Base-by-base conservation (phyloP, 2,329 filamentous ascomycete species). In the Xylaria sp. region DNA sequence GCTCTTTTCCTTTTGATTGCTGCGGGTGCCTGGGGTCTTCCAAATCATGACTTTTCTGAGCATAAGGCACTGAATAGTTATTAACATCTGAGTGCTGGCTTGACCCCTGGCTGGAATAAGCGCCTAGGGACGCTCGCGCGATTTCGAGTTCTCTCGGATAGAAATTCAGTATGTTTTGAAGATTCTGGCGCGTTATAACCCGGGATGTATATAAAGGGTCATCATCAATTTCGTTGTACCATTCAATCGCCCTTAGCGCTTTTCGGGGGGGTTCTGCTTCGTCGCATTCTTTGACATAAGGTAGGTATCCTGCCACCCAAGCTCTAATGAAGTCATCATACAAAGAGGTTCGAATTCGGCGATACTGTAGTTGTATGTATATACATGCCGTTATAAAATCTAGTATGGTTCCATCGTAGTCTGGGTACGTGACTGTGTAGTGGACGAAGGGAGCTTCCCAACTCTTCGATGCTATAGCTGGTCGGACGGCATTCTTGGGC, bases 291-390 rank as follows among this genome's bases (percentile, higher is more conserved):
- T 55, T 65, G 15, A 79, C 72, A 34, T 81, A 80, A 7, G 74
- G 69, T 1, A 78, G 20, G 52, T 80, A 81, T 18, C 73, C 76
- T 56, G 79, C 74, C 7, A 72, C 68, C 73, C 78, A 79, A 25
- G 76, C 78, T 54, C 79, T 74, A 46, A 81, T 78, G 50, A 80
- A 81, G 51, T 81, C 79, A 31, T 81, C 79, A 59, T 80, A 80
- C 10, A 80, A 67, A 58, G 67, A 78, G 52, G 74, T 76, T 54
- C 72, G 78, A 66, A 76, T 73, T 50, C 72, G 73, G 41, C 69
- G 73, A 44, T 75, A 62, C 44, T 78, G 70, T 12, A 67, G 63
- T 57, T 77, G 69, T n/a, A 80, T 75, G 52, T 76, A 78, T 52
- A 76, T 72, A 54, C 78, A 79, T 7, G 78, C 76, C 3, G 57